These are phyloP conservation scores for Nitzschia palea DNA, from an alignment of 108 stramenopile genomes.

Conservation along the genomic window DNA sequence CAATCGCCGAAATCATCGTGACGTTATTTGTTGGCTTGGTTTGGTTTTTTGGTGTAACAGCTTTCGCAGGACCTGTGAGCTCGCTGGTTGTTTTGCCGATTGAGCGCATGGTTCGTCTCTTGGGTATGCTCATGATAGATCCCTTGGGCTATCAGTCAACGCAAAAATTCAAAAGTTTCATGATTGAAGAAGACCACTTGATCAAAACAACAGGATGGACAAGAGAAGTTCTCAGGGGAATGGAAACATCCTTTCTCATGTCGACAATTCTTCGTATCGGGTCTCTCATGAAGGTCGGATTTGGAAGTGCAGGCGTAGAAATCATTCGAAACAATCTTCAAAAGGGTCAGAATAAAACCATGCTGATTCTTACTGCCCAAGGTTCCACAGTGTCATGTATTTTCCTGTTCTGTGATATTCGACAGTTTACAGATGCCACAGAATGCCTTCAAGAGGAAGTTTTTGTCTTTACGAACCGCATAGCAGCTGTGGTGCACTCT, in stretches of 20 bases:
- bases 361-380: conserved; percentile 58
- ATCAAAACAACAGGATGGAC: conserved; percentile 51
- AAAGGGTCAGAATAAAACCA: conserved; percentile 57
- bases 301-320: conserved; percentile 90
- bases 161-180: conserved; percentile 44
- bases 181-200: conserved; percentile 49
- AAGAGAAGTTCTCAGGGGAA: conserved; percentile 64
- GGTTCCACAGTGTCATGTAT: conserved; percentile 83
- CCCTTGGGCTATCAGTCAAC: conserved; percentile 73
- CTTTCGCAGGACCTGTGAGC: conserved; percentile 68
- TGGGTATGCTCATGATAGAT: conserved; percentile 71
- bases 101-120: conserved; percentile 69
- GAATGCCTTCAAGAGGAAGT: conserved; percentile 92
- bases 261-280: conserved; percentile 87
- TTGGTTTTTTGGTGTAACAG: conserved; percentile 63
- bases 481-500: conserved; percentile 86
- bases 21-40: conserved; percentile 57
- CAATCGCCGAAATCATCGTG: conserved; percentile 40
- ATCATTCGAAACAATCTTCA: conserved; percentile 87
- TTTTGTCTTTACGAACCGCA: conserved; percentile 90
- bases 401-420: conserved; percentile 92
- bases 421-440: conserved; percentile 92
- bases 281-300: conserved; percentile 90
- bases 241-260: conserved; percentile 75
- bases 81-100: conserved; percentile 66